Evolutionary conservation across 2,329 filamentous ascomycete species (phyloP).

Genomic region (Penicillium nordicum): DNA sequence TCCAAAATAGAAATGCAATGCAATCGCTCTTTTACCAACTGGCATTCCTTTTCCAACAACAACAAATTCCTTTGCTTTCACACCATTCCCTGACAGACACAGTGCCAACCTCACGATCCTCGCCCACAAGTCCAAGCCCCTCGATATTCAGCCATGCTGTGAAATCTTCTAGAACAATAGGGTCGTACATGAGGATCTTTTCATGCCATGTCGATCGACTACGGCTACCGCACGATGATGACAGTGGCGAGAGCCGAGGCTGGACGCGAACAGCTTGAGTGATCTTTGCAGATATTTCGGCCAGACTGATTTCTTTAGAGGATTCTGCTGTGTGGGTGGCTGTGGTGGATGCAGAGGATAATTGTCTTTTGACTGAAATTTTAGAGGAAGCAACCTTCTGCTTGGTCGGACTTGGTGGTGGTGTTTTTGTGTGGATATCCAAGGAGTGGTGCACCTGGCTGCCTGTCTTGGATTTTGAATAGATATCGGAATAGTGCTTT

Average conservation of each 20-base stretch:
- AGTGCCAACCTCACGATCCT: conserved; percentile 61
- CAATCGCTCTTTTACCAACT: conserved; percentile 7
- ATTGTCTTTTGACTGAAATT: conserved; percentile 1
- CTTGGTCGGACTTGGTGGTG: conserved; percentile 10
- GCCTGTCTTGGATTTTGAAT: conserved; percentile 1
- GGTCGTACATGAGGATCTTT: conserved; percentile 91
- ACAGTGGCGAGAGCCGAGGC: conserved; percentile 22
- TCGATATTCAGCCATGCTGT: conserved; percentile 77
- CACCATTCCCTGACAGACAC: conserved; percentile 83
- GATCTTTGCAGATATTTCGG: conserved; percentile 47
- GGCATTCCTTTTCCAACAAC: conserved; percentile 58
- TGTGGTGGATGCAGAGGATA: not conserved
- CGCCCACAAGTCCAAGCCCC: conserved; percentile 59
- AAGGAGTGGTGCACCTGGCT: conserved; percentile 5
- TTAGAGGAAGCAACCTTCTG: conserved; percentile 13
- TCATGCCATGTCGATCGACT: conserved; percentile 71
- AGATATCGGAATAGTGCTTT: conserved; percentile 14
- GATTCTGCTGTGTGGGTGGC: not conserved
- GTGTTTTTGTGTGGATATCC: conserved; percentile 12
- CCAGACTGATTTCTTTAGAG: conserved; percentile 23
- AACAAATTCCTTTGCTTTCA: conserved; percentile 80
- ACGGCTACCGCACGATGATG: conserved; percentile 35
- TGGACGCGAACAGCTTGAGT: conserved; percentile 48
- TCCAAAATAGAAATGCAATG: not conserved
- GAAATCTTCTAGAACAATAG: conserved; percentile 82